These are phyloP conservation scores for Neospermospora avenae DNA, from an alignment of 2,329 filamentous ascomycete genomes.

Conservation along the genomic window DNA sequence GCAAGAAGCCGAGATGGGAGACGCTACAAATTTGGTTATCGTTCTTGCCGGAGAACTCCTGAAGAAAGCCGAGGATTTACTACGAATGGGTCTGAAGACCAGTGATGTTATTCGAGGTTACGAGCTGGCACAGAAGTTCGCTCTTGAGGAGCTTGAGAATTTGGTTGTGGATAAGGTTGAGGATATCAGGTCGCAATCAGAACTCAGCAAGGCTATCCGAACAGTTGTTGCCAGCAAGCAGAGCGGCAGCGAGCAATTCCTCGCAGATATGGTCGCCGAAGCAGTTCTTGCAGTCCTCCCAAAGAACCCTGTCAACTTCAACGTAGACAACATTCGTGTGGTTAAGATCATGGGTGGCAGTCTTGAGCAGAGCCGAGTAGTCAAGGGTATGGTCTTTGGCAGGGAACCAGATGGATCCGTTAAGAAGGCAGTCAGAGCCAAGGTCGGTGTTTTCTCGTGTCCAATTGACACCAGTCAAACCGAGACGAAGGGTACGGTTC, in stretches of 20 bases:
- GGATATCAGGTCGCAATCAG: conserved; percentile 73
- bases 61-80: conserved; percentile 93
- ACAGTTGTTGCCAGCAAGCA: conserved; percentile 98
- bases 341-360: conserved; percentile 99
- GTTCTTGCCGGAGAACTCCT: conserved; percentile 91
- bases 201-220: conserved; percentile 91
- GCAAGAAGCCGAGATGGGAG: conserved; percentile 98
- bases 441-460: conserved; percentile 96
- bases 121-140: conserved; percentile 88
- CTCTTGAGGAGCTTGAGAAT: conserved; percentile 80
- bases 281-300: conserved; percentile 82
- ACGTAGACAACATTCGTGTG: conserved; percentile 97
- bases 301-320: conserved; percentile 95
- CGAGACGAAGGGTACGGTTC: conserved; percentile 96
- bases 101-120: conserved; percentile 95
- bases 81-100: conserved; percentile 97
- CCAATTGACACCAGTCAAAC: conserved; percentile 94
- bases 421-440: conserved; percentile 89
- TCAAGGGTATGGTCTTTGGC: conserved; percentile 98
- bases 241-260: conserved; percentile 84
- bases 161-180: conserved; percentile 87
- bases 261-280: conserved; percentile 85
- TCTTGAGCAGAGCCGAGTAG: conserved; percentile 87
- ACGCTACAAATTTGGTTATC: conserved; percentile 97
- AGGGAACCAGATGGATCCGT: conserved; percentile 88